Evolutionary conservation across 148 eudicot genomes (phyloP), one percentile per base, ranked within the genome.

Genomic region (Linanthus parryae): DNA sequence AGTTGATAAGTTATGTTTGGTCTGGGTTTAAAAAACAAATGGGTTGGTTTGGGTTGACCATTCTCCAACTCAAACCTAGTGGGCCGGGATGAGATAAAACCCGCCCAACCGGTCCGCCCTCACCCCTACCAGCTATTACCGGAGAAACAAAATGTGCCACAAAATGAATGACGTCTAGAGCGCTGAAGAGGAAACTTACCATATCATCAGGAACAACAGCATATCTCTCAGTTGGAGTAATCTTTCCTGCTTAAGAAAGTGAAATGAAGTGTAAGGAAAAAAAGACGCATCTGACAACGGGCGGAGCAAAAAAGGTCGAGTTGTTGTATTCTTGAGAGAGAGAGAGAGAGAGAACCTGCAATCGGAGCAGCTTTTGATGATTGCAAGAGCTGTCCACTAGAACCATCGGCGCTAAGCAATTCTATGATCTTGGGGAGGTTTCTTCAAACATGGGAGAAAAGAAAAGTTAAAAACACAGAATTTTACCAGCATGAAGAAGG

Each of bases 151-250:
- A 48, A n/a, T 26, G 15, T 25, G 5, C n/a, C n/a, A n/a, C n/a
- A n/a, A n/a, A n/a, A n/a, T n/a, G n/a, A n/a, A n/a, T n/a, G n/a
- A n/a, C n/a, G n/a, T n/a, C n/a, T n/a, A 8, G 34, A 48, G 20
- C 28, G 34, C 19, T 15, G 17, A 38, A 17, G 8, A 25, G 8
- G 27, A 21, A 44, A 21, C 75, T 39, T 68, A 81, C 87, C 34
- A 51, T 52, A 71, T 81, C 83, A 60, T 63, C 80, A 18, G 87
- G 87, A 38, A 81, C 83, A 19, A 81, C 65, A 7, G 87, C 87
- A 61, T 81, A 81, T 71, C 79, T 76, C 28, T 72, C 77, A 17
- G 60, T 61, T 13, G 70, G 69, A 9, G 76, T 72, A 56, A 31
- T 36, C 73, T 71, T 80, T 51, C 82, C 86, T 76, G 65, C 56